phyloP scores from a whole-genome alignment of 176 grass and related monocot species.

The Raddia guianensis region DNA sequence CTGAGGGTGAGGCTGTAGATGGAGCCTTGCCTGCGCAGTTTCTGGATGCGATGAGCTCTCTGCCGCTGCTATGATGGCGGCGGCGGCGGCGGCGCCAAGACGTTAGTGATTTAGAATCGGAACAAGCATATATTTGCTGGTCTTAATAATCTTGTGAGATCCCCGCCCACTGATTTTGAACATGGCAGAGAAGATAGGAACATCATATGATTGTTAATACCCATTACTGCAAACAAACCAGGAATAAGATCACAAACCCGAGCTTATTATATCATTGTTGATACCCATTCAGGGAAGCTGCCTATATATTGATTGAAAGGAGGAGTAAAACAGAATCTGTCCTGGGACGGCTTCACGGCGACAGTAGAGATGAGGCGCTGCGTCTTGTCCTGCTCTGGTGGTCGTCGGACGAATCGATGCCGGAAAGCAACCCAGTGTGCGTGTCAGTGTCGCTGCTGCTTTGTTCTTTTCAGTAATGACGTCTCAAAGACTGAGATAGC shows the following conservation, averaged over 20 bases:
- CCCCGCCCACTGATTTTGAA: not conserved
- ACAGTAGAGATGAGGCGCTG: not conserved
- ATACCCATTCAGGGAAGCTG: too few relatives aligned
- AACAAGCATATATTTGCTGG: not conserved
- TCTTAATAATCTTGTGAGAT: not conserved
- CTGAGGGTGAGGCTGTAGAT: slow-evolving; percentile 22
- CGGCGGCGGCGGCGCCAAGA: not conserved
- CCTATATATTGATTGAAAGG: too few relatives aligned
- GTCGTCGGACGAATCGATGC: not conserved
- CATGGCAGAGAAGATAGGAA: not conserved
- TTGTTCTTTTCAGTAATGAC: not conserved
- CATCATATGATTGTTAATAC: not conserved
- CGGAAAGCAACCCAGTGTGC: not conserved
- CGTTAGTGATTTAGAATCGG: not conserved
- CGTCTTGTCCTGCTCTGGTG: not conserved
- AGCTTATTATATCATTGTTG: not conserved
- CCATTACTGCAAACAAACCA: not conserved
- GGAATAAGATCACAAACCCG: not conserved
- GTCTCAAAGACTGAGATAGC: not conserved
- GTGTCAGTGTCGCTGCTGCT: too few relatives aligned
- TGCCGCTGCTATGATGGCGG: not conserved
- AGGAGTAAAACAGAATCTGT: too few relatives aligned
- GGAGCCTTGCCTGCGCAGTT: slow-evolving; percentile 25
- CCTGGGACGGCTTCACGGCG: too few relatives aligned
- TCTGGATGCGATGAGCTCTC: not conserved